Evolutionary conservation across 2,329 filamentous ascomycete genomes (phyloP).

Genomic region (Penicillium olsonii): DNA sequence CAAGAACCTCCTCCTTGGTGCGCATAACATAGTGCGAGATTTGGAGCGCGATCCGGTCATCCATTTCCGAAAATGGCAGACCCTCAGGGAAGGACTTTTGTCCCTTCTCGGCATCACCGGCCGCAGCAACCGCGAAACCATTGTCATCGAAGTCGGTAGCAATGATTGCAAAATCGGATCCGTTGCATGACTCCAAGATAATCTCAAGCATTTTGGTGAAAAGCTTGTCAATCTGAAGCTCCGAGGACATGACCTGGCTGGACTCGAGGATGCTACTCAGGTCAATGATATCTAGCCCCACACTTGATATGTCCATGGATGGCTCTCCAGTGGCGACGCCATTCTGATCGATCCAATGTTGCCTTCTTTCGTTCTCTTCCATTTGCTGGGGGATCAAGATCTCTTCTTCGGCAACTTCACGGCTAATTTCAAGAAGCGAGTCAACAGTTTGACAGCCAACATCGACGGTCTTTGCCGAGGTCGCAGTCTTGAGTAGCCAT

Average conservation of each 20-base stretch:
- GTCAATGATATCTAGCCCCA: slow-evolving; percentile 61
- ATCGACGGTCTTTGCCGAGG: slow-evolving; percentile 54
- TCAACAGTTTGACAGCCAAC: slow-evolving; percentile 59
- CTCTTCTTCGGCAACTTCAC: slow-evolving; percentile 33
- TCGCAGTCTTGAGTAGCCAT: slow-evolving; percentile 59
- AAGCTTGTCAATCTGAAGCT: slow-evolving; percentile 64
- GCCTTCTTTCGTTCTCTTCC: slow-evolving; percentile 43
- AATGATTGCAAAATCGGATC: slow-evolving; percentile 61
- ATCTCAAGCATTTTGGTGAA: slow-evolving; percentile 66
- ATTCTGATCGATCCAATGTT: slow-evolving; percentile 46
- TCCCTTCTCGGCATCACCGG: slow-evolving; percentile 58
- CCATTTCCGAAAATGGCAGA: slow-evolving; percentile 57
- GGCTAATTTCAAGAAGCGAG: slow-evolving; percentile 47
- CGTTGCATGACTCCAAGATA: slow-evolving; percentile 64
- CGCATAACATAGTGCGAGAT: slow-evolving; percentile 64
- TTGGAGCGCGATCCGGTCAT: slow-evolving; percentile 62
- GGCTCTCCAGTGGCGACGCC: slow-evolving; percentile 40
- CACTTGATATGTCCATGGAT: slow-evolving; percentile 44
- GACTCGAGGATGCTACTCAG: slow-evolving; percentile 65
- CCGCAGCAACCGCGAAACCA: slow-evolving; percentile 63
- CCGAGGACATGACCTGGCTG: slow-evolving; percentile 65
- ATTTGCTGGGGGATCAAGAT: slow-evolving; percentile 31
- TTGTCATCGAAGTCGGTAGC: slow-evolving; percentile 61
- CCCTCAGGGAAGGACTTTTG: slow-evolving; percentile 56
- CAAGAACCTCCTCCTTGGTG: slow-evolving; percentile 64